Conservation (phyloP, 1,284 basidiomycete genomes). For the Schizophyllum commune region DNA sequence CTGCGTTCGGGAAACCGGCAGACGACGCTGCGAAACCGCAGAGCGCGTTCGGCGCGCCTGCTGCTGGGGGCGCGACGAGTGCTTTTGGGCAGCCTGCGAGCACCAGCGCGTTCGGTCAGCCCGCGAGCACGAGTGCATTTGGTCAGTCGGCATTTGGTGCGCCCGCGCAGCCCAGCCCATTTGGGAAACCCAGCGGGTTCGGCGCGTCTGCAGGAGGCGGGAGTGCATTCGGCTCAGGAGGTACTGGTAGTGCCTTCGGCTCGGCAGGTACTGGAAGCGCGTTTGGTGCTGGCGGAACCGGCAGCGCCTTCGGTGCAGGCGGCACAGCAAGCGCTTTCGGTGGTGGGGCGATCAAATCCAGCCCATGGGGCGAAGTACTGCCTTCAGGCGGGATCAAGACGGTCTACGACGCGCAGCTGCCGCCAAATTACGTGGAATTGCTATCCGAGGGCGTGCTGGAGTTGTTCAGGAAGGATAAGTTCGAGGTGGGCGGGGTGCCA, state of each 20-base stretch:
- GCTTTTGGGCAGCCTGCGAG: neutral
- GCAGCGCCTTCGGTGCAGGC: neutral
- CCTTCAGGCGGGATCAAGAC: slow-evolving; percentile 34
- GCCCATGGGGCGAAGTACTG: slow-evolving; percentile 21
- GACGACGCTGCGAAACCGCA: neutral
- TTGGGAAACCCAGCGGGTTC: neutral
- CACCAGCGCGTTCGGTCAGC: slow-evolving; percentile 12
- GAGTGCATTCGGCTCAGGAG: neutral
- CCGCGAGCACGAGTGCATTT: slow-evolving; percentile 12
- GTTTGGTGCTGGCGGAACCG: neutral
- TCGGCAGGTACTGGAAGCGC: neutral
- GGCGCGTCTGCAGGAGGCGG: neutral
- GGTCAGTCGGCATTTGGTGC: slow-evolving; percentile 14
- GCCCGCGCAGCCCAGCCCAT: slow-evolving; percentile 3
- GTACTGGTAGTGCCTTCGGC: slow-evolving; percentile 6
- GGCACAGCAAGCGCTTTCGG: slow-evolving; percentile 8
- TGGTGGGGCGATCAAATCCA: neutral
- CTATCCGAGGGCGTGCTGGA: slow-evolving; percentile 45
- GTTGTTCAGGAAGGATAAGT: slow-evolving; percentile 54
- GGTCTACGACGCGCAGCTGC: slow-evolving; percentile 47
- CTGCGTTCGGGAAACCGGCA: slow-evolving; percentile 20
- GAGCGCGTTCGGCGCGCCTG: slow-evolving; percentile 20
- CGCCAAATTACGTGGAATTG: slow-evolving; percentile 46
- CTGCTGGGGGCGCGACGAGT: slow-evolving; percentile 16
- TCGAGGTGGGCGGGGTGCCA: slow-evolving; percentile 70